Percentiles rank a stretch among this genome's conserved stretches.
Evolutionary conservation across 2,329 filamentous ascomycete species (phyloP).

Genomic region (Cordyceps fumosorosea): DNA sequence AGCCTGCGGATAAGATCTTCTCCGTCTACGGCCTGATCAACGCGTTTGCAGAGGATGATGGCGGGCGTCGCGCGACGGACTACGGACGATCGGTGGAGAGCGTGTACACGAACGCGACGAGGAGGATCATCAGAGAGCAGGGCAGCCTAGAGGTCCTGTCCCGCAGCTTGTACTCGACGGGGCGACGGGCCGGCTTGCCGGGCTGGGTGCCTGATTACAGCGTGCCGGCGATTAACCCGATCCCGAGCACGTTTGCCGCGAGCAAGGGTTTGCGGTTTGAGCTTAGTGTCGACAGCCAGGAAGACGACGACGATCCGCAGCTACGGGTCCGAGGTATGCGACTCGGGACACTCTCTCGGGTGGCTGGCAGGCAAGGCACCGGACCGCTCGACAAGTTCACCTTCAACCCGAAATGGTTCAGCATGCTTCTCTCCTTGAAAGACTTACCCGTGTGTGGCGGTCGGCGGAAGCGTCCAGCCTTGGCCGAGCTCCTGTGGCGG

Average conservation of each 20-base stretch:
- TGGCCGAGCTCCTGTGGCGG: slow-evolving; percentile 20
- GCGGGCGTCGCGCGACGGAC: slow-evolving; percentile 13
- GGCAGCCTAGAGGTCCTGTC: slow-evolving; percentile 17
- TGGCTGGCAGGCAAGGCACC: slow-evolving; percentile 14
- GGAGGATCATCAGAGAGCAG: slow-evolving; percentile 17
- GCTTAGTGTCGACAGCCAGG: not conserved
- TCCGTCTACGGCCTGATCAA: slow-evolving; percentile 21
- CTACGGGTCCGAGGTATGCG: slow-evolving; percentile 14
- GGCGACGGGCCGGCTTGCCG: slow-evolving; percentile 14
- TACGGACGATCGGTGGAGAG: slow-evolving; percentile 18
- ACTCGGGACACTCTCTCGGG: slow-evolving; percentile 15
- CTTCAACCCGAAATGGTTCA: slow-evolving; percentile 20
- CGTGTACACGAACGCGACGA: slow-evolving; percentile 19
- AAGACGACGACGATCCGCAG: not conserved
- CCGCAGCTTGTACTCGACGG: slow-evolving; percentile 12
- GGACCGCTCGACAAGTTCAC: slow-evolving; percentile 17
- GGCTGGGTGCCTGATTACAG: slow-evolving; percentile 22
- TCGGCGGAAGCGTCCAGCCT: not conserved
- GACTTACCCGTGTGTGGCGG: not conserved
- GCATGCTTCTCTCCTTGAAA: slow-evolving; percentile 17
- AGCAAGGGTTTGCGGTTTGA: slow-evolving; percentile 17
- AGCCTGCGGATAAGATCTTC: slow-evolving; percentile 22
- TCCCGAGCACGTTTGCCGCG: slow-evolving; percentile 18
- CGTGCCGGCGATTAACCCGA: slow-evolving; percentile 17
- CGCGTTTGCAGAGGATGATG: slow-evolving; percentile 14